These are phyloP conservation scores for Dioszegia crocea DNA, from an alignment of 768 basidiomycete species.

Conservation along the genomic window DNA sequence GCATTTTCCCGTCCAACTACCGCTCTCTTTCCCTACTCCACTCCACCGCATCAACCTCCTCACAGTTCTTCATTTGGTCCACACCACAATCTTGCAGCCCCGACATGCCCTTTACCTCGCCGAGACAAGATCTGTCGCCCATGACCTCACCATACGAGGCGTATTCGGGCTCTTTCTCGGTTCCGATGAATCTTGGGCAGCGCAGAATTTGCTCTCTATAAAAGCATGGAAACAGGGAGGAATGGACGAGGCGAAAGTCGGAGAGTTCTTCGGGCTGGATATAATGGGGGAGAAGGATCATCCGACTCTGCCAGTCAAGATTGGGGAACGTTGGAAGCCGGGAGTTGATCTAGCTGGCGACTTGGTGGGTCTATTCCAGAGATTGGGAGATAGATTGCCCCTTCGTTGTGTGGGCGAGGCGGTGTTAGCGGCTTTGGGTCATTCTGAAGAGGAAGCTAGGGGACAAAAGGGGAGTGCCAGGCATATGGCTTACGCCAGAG, in stretches of 20 bases:
- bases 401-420: conserved; percentile 19
- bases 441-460: neutral
- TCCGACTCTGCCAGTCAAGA: conserved; percentile 19
- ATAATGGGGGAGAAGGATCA: conserved; percentile 24
- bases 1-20: conserved; percentile 22
- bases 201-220: conserved; percentile 12
- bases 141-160: conserved; percentile 21
- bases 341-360: conserved; percentile 7
- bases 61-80: conserved; percentile 18
- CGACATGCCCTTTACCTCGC: conserved; percentile 15
- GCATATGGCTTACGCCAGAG: neutral
- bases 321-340: conserved; percentile 18
- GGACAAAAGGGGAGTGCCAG: neutral
- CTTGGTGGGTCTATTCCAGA: conserved; percentile 10
- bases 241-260: conserved; percentile 13
- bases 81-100: conserved; percentile 7
- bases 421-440: neutral
- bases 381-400: conserved; percentile 9
- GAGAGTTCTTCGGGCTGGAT: conserved; percentile 23
- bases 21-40: conserved; percentile 23
- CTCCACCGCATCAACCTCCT: conserved; percentile 24
- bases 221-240: conserved; percentile 10
- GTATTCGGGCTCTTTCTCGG: conserved; percentile 20
- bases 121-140: neutral
- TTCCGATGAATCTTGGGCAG: conserved; percentile 19